Evolutionary conservation across 1,284 basidiomycete genomes (phyloP), one percentile per base, ranked within the genome.

Genomic region (Polyporus tsugae): DNA sequence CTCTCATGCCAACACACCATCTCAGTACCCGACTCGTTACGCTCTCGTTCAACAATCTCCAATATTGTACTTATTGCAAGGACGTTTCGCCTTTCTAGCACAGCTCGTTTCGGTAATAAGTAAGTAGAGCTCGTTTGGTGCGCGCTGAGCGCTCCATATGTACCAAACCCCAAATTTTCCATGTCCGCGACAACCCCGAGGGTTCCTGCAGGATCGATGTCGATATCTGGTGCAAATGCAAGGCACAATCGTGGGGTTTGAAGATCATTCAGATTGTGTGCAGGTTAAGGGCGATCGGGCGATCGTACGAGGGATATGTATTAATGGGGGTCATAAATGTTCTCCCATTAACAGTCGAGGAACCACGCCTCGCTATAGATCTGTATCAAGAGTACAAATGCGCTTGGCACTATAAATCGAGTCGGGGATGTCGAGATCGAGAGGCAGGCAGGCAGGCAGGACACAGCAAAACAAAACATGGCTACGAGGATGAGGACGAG

Each of bases 401-500:
- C 72, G 41, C 70, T 71, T 25, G 68, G 72, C 72, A 68, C 67
- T 71, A 73, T 42, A 62, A 52, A 62, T 49, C 42, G 36, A 64
- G 67, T 67, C 69, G 71, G 63, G 71, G 71, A 65, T 67, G 69
- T 69, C 72, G 67, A 67, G 72, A 58, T 38, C 55, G 55, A 58
- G 53, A 58, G 38, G 29, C 29, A 29, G 29, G 22, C 22, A 58
- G 38, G 29, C 29, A 29, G 29, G 22, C 22, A 29, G 39, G 58
- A 60, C 58, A 71, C 60, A 75, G 70, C 74, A 72, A 70, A 70
- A 72, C 71, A 72, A 70, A 72, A 75, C 72, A 72, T 57, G 64
- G 38, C 36, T 59, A 29, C 58, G 58, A 42, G 58, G 36, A 60
- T 39, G 58, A 60, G 22, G 6, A 41, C 36, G 36, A 36, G n/a